Evolutionary conservation across 371 early-diverging fungal species (phyloP).

Genomic region (Mucor sp.): DNA sequence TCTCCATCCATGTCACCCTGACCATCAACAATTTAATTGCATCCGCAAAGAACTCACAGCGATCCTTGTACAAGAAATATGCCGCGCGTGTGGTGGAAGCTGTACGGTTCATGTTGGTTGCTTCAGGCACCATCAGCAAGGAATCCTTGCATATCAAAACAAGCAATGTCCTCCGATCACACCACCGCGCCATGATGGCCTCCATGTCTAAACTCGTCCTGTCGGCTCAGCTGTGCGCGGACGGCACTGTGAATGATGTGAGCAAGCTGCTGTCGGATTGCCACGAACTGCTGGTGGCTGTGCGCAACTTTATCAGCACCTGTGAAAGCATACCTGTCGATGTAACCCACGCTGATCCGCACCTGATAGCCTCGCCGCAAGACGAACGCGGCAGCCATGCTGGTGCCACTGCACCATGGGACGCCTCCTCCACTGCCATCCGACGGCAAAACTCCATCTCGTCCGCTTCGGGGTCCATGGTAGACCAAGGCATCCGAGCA

Average conservation of each 20-base stretch:
- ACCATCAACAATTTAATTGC: conserved; percentile 66
- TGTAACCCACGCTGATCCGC: conserved; percentile 53
- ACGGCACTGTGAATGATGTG: conserved; percentile 55
- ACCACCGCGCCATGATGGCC: conserved; percentile 82
- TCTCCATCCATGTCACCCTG: conserved; percentile 65
- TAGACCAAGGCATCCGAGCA: conserved; percentile 10
- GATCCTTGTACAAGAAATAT: background rate
- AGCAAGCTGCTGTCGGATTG: conserved; percentile 35
- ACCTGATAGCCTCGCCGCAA: conserved; percentile 1
- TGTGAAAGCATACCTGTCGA: conserved; percentile 74
- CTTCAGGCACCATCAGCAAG: conserved; percentile 75
- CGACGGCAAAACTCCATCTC: background rate
- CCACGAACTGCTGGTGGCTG: conserved; percentile 70
- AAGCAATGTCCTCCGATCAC: conserved; percentile 65
- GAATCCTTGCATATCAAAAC: conserved; percentile 66
- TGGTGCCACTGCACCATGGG: background rate
- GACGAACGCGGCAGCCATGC: background rate
- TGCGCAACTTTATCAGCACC: conserved; percentile 76
- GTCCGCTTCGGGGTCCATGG: background rate
- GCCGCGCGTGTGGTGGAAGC: conserved; percentile 65
- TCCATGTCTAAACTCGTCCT: conserved; percentile 81
- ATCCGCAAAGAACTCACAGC: conserved; percentile 55
- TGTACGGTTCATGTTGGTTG: conserved; percentile 81
- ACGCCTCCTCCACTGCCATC: background rate
- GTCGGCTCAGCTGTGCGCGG: conserved; percentile 80